Evolutionary conservation across 306 rosid genomes (phyloP), one percentile per base, ranked within the genome.

Genomic region (Cercis canadensis): DNA sequence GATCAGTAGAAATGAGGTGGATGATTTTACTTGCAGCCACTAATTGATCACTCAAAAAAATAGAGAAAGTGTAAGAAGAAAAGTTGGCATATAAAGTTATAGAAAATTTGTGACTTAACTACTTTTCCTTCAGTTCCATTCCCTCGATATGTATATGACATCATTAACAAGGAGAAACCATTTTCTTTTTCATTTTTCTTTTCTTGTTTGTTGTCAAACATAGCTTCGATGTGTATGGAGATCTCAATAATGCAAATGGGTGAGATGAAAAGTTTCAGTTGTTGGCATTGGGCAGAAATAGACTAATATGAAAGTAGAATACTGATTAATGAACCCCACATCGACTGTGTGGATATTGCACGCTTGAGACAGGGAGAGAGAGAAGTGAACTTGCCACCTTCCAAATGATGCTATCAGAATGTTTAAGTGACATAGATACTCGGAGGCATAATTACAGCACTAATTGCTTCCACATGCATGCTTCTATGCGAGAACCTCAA

Each of bases 401-500:
- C 67, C 55, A 71, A 81, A 71, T 58, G 62, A 72, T 72, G 59
- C 14, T 32, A 57, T 63, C 40, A 76, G 24, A 62, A 62, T 70
- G 61, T 68, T 39, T 43, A 79, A 66, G 67, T 61, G 79, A 33
- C 12, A 79, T 79, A 62, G 45, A 62, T 24, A 40, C 18, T 9
- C 50, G 37, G 66, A 70, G 56, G 21, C 72, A 84, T 82, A 43
- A 88, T 81, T 75, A 77, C 76, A 77, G 64, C 74, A 78, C 90
- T 82, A 75, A 86, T 80, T 80, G 76, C 81, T 73, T 73, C 74
- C 86, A 82, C 86, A 84, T 82, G 87, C 85, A 73, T 75, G 71
- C 86, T 79, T 77, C 43, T 6, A 70, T 73, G 47, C 53, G 53
- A 52, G 80, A 85, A 66, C 77, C 69, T 73, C 43, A 49, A 80